A percentile compares a stretch with the other conserved stretches of the same genome.
Conservation (phyloP, 345 rosid species). For the Salix koriyanagi region DNA sequence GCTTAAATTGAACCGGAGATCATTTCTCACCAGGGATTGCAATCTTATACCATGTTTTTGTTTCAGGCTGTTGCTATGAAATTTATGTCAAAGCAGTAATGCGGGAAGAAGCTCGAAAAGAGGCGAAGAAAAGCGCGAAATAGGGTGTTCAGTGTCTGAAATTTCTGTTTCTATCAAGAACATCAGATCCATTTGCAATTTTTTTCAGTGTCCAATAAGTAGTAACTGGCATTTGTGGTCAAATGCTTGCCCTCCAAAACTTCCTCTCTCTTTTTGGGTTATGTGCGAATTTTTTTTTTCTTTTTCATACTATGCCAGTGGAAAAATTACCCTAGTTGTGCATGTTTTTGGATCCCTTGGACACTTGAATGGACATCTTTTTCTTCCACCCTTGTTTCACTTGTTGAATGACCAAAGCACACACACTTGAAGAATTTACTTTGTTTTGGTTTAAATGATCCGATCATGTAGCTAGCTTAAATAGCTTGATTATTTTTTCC, state of each 20-base stretch:
- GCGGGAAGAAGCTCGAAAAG: slow-evolving; percentile 68
- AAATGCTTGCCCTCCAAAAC: slow-evolving; percentile 12
- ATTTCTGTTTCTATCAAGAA: slow-evolving; percentile 2
- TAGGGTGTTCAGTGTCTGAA: background rate
- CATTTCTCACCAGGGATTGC: background rate
- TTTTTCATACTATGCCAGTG: background rate
- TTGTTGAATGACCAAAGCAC: background rate
- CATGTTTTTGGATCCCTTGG: background rate
- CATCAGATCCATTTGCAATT: background rate
- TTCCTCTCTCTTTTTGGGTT: background rate
- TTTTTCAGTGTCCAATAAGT: slow-evolving; percentile 19
- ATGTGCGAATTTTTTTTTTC: background rate
- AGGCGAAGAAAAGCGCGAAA: slow-evolving; percentile 38
- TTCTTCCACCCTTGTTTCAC: background rate
- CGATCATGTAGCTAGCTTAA: background rate
- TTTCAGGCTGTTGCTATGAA: slow-evolving; percentile 92
- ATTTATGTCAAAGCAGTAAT: slow-evolving; percentile 65
- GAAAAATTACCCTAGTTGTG: background rate
- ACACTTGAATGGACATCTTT: background rate
- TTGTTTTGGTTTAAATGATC: background rate
- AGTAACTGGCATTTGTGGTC: slow-evolving; percentile 3
- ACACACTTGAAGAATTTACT: background rate
- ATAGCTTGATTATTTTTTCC: too few relatives aligned
- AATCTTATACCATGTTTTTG: background rate
- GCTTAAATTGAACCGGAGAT: background rate